A percentile compares a stretch with the other conserved stretches of the same genome.
Conservation (phyloP, 179 eudicot genomes). For the Carnegiea gigantea region DNA sequence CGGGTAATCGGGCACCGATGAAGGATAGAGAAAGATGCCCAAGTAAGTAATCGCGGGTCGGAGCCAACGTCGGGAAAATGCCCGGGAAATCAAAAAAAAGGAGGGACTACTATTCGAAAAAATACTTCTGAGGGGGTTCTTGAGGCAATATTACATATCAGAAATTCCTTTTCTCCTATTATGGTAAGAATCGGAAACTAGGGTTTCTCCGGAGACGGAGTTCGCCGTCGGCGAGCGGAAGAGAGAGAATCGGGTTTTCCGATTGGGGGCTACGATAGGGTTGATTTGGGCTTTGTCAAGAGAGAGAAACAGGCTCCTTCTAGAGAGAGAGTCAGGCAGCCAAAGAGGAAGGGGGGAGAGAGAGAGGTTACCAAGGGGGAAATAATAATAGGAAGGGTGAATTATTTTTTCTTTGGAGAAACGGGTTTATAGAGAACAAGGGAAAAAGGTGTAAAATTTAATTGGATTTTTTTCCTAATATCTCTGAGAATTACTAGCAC, state of each 20-base stretch:
- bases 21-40: slow-evolving; percentile 9
- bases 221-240: slow-evolving; percentile 19
- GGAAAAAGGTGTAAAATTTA: not conserved
- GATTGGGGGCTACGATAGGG: slow-evolving; percentile 35
- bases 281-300: slow-evolving; percentile 36
- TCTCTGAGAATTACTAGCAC: not conserved
- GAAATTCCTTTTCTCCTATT: not conserved
- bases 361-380: not conserved
- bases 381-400: not conserved
- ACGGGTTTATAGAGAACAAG: slow-evolving; percentile 5
- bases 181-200: not conserved
- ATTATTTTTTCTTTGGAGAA: slow-evolving; percentile 17
- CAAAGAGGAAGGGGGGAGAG: not conserved
- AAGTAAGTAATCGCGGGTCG: slow-evolving; percentile 24
- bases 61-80: slow-evolving; percentile 26
- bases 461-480: not conserved
- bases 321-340: slow-evolving; percentile 8
- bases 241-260: slow-evolving; percentile 24
- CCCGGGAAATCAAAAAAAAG: slow-evolving; percentile 18
- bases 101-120: slow-evolving; percentile 18
- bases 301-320: slow-evolving; percentile 21
- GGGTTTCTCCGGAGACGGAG: slow-evolving; percentile 10
- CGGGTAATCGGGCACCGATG: not conserved
- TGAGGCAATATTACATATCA: not conserved
- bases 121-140: not conserved